These are phyloP conservation scores for Triticum dicoccoides DNA, from an alignment of 176 grass and related monocot genomes.

Conservation along the genomic window DNA sequence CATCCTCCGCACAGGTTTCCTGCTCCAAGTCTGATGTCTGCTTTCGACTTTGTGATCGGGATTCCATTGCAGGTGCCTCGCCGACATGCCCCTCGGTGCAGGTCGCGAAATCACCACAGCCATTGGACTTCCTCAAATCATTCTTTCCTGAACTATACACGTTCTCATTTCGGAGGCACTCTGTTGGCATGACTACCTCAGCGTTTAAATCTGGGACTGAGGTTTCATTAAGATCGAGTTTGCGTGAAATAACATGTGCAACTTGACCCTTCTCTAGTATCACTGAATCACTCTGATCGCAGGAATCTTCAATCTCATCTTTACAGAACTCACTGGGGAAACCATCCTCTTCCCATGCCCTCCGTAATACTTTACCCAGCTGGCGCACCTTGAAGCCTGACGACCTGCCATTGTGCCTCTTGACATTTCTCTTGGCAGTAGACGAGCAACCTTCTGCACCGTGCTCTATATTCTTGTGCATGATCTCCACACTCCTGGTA, in stretches of 20 bases:
- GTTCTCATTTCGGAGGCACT: conserved; percentile 53
- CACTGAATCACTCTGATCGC: conserved; percentile 58
- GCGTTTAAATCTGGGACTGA: conserved; percentile 87
- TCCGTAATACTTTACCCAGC: conserved; percentile 64
- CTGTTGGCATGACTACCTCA: conserved; percentile 61
- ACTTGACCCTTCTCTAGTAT: conserved; percentile 41
- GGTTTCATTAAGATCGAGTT: conserved; percentile 67
- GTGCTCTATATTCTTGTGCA: conserved; percentile 52
- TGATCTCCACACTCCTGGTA: conserved; percentile 89
- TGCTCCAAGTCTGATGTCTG: conserved; percentile 47
- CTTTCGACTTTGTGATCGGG: conserved; percentile 50
- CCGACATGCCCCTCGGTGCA: conserved; percentile 36
- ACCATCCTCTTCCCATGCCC: conserved; percentile 74
- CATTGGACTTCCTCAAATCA: conserved; percentile 47
- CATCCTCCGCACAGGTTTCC: conserved; percentile 49
- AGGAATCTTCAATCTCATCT: conserved; percentile 73
- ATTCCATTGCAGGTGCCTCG: conserved; percentile 58
- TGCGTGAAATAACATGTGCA: conserved; percentile 33
- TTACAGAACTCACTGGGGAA: conserved; percentile 53
- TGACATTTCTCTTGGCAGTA: conserved; percentile 50
- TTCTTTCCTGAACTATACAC: conserved; percentile 56
- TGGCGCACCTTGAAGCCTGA: conserved; percentile 85
- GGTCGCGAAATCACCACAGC: conserved; percentile 53
- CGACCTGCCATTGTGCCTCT: conserved; percentile 34
- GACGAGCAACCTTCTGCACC: conserved; percentile 53